Percentiles rank a stretch among this genome's conserved stretches.
phyloP scores from a whole-genome alignment of 148 eudicot species.

The Cornus controversa region DNA sequence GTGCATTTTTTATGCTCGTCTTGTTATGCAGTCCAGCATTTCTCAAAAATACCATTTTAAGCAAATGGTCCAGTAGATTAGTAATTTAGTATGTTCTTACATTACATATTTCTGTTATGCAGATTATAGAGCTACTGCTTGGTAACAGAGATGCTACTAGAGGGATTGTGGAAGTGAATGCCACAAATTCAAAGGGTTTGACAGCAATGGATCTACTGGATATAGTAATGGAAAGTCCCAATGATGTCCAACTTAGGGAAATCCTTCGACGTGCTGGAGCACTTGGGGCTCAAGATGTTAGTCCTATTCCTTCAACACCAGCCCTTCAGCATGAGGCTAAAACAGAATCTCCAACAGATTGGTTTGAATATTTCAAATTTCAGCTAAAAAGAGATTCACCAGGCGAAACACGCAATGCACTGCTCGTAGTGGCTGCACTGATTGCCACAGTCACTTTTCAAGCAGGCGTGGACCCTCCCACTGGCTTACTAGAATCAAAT shows the following conservation, averaged over 20 bases:
- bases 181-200: conserved; percentile 2
- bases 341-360: neutral
- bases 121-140: neutral
- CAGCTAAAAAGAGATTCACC: neutral
- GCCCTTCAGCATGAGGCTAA: neutral
- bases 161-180: neutral
- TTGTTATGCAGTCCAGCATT: too few species aligned
- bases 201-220: conserved; percentile 1
- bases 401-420: neutral
- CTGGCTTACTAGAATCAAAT: neutral
- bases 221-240: neutral
- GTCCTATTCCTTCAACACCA: neutral
- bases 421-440: neutral
- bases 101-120: neutral
- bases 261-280: neutral
- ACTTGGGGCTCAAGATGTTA: neutral
- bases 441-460: neutral
- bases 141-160: neutral
- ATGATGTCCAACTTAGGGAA: neutral
- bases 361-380: neutral
- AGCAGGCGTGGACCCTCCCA: neutral
- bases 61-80: too few species aligned
- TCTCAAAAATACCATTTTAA: too few species aligned
- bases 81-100: too few species aligned
- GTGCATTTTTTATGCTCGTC: too few species aligned